phyloP scores from a whole-genome alignment of 495 filamentous ascomycete species.

The Margaritispora aquatica region DNA sequence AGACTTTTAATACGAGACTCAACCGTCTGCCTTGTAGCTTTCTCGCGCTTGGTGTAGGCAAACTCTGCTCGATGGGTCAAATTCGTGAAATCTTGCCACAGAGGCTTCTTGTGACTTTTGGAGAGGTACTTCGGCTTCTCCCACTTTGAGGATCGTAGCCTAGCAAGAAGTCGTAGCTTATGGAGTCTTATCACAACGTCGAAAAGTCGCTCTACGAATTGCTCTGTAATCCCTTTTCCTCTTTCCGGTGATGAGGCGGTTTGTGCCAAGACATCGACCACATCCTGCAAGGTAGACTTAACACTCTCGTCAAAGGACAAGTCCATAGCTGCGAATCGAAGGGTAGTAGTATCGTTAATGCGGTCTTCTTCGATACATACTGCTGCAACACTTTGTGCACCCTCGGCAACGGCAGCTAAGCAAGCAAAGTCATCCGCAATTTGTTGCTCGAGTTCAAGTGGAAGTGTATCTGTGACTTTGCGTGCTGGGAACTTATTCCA shows the following conservation, averaged over 20 bases:
- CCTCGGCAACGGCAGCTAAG: slow-evolving; percentile 7
- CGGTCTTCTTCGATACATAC: slow-evolving; percentile 8
- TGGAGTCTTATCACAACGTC: slow-evolving; percentile 1
- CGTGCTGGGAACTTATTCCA: not conserved
- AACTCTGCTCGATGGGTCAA: slow-evolving; percentile 6
- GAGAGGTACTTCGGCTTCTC: slow-evolving; percentile 13
- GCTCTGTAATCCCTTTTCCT: not conserved
- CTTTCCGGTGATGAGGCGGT: not conserved
- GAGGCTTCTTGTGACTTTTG: slow-evolving; percentile 13
- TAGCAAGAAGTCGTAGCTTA: slow-evolving; percentile 1
- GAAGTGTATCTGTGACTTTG: not conserved
- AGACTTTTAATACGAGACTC: not conserved
- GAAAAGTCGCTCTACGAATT: not conserved
- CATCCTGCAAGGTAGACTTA: not conserved
- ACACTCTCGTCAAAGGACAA: not conserved
- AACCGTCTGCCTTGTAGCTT: not conserved
- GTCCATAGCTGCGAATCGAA: slow-evolving; percentile 9
- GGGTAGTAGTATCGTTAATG: not conserved
- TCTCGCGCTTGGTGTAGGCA: slow-evolving; percentile 6
- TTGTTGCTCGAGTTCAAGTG: slow-evolving; percentile 8
- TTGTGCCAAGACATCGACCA: not conserved
- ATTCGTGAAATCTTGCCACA: slow-evolving; percentile 12
- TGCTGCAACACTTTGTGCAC: slow-evolving; percentile 12
- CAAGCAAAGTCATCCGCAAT: slow-evolving; percentile 12
- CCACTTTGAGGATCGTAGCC: slow-evolving; percentile 9